phyloP scores from a whole-genome alignment of 768 basidiomycete genomes.

The Lactifluus rugatus region DNA sequence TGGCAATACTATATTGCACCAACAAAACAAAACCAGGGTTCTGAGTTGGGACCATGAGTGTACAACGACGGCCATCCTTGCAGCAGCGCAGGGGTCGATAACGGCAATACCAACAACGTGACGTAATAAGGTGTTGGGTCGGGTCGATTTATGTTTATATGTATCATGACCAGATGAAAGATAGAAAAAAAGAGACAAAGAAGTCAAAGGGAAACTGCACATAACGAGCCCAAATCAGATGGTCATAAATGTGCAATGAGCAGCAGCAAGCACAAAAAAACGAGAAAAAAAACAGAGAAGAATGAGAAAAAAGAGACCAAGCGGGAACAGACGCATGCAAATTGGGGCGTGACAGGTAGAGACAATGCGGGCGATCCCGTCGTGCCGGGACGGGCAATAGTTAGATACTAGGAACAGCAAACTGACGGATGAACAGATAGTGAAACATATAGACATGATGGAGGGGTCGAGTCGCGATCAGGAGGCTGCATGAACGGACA shows the following conservation, averaged over 20 bases:
- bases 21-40: background rate
- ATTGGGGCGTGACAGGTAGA: background rate
- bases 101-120: constrained; percentile 21
- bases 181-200: background rate
- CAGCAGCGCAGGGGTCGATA: constrained; percentile 12
- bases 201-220: constrained; percentile 6
- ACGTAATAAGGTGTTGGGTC: constrained; percentile 23
- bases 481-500: background rate
- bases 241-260: constrained; percentile 11
- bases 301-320: background rate
- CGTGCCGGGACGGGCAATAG: constrained; percentile 4
- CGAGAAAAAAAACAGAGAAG: background rate
- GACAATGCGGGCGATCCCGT: constrained; percentile 4
- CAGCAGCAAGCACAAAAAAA: background rate
- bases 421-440: constrained; percentile 16
- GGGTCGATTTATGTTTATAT: constrained; percentile 20
- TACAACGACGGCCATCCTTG: constrained; percentile 11
- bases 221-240: constrained; percentile 5
- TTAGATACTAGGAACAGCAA: constrained; percentile 9
- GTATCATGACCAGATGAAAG: constrained; percentile 7
- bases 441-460: constrained; percentile 18
- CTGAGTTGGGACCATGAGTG: constrained; percentile 1
- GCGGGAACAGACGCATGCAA: constrained; percentile 3
- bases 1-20: constrained; percentile 15
- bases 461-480: constrained; percentile 3